Percentiles rank a stretch among this genome's conserved stretches.
Conservation (phyloP, 441 rosid genomes). For the Croton laevigatus region DNA sequence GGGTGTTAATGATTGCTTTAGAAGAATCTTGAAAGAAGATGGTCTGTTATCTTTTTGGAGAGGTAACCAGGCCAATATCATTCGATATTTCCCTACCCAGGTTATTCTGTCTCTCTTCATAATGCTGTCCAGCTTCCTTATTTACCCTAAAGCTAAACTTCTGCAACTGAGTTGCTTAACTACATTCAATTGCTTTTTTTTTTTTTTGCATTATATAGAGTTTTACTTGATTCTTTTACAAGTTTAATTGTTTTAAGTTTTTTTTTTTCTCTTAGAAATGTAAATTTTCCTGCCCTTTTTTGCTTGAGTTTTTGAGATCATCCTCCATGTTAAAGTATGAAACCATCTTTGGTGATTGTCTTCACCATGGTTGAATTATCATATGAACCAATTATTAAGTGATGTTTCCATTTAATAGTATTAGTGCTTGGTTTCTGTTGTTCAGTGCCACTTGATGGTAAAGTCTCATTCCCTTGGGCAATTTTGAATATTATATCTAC, state of each 20-base stretch:
- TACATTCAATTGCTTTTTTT: neutral
- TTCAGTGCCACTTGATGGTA: neutral
- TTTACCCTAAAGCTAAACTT: neutral
- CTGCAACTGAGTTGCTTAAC: neutral
- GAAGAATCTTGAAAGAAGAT: slow-evolving; percentile 74
- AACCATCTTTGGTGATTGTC: neutral
- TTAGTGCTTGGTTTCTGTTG: neutral
- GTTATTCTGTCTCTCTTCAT: slow-evolving; percentile 26
- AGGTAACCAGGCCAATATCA: slow-evolving; percentile 79
- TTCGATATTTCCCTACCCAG: slow-evolving; percentile 84
- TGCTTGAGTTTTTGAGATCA: no score
- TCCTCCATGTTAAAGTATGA: no score
- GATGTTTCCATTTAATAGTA: no score
- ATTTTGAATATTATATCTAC: no score
- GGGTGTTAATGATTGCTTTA: slow-evolving; percentile 66
- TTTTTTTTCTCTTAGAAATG: neutral
- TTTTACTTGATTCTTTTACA: neutral
- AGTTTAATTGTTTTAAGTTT: neutral
- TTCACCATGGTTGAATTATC: neutral
- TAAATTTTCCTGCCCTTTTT: neutral
- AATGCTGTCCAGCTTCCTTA: neutral
- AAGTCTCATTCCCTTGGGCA: neutral
- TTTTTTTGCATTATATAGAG: neutral
- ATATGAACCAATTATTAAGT: neutral
- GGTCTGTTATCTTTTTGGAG: slow-evolving; percentile 85